Evolutionary conservation across 768 basidiomycete genomes (phyloP), one percentile per base, ranked within the genome.

Genomic region (Erythrobasidium yunnanense): DNA sequence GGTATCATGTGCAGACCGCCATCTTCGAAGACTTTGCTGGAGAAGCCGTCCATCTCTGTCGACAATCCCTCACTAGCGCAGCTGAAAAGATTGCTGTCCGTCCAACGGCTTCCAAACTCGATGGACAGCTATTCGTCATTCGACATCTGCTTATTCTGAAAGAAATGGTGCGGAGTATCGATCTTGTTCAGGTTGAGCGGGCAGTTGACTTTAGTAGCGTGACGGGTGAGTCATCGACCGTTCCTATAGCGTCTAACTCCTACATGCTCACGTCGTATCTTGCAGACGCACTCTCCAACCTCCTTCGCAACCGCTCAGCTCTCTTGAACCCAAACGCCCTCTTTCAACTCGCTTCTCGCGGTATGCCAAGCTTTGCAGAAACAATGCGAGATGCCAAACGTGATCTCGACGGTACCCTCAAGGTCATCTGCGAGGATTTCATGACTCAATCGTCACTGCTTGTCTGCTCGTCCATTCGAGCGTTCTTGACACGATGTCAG

Each of bases 11-110:
- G 4, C 66, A 97, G 91, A 85, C 88, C n/a, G 86, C 84, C 0
- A 92, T 96, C 66, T 99, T 95, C 66, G 87, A 91, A 71, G 95
- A 99, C 75, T 87, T 97, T 42, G 91, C 93, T 0, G 88, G 91
- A 77, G 92, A 96, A 77, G 89, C 92, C 0, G 81, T 95, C 32
- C 80, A 81, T 13, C 78, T 90, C 2, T 93, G 91, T 74, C 83
- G 85, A 34, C 81, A 85, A 66, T 93, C 92, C 0, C 81, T 97
- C 2, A 79, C 87, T 34, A 75, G 81, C 4, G 90, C 88, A 0
- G 81, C 87, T 0, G 81, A 85, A n/a, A 77, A 80, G 22, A 79
- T 96, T 53, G 79, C 81, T 23, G 71, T 77, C 0, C 70, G 71
- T 6, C 51, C 71, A 30, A 82, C 81, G 22, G 70, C 77, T 5